Percentiles rank a stretch among this genome's conserved stretches.
phyloP scores from a whole-genome alignment of 345 rosid genomes.

The Dipteronia dyeriana region DNA sequence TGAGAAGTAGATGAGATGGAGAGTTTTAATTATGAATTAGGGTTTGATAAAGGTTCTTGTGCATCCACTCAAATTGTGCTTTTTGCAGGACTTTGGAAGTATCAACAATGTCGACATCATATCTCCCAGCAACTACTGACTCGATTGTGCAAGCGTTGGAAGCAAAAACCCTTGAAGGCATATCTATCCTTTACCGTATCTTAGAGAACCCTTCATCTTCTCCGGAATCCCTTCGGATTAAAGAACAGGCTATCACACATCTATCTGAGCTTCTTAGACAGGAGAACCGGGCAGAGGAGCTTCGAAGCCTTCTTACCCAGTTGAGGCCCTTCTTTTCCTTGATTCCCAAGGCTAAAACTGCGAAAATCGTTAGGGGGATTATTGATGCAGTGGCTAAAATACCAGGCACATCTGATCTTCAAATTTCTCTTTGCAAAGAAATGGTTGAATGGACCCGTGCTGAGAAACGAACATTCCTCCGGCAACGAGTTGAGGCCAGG shows the following conservation, averaged over 20 bases:
- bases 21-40: neutral
- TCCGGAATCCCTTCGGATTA: slow-evolving; percentile 72
- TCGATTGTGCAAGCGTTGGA: slow-evolving; percentile 69
- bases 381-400: slow-evolving; percentile 93
- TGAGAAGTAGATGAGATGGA: neutral
- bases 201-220: slow-evolving; percentile 84
- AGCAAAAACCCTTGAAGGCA: slow-evolving; percentile 68
- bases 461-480: slow-evolving; percentile 84
- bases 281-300: slow-evolving; percentile 86
- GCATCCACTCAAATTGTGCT: neutral
- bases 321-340: slow-evolving; percentile 83
- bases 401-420: slow-evolving; percentile 83
- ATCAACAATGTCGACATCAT: slow-evolving; percentile 37
- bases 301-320: slow-evolving; percentile 65
- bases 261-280: slow-evolving; percentile 83
- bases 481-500: slow-evolving; percentile 87
- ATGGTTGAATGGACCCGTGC: slow-evolving; percentile 88
- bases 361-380: slow-evolving; percentile 78
- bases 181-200: slow-evolving; percentile 62
- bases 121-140: slow-evolving; percentile 60
- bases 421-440: slow-evolving; percentile 85
- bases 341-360: slow-evolving; percentile 96
- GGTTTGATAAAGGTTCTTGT: neutral
- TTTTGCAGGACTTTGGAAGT: slow-evolving; percentile 32
- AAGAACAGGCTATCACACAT: slow-evolving; percentile 78